Evolutionary conservation across 768 basidiomycete species (phyloP).

Genomic region (Russula olivacea): DNA sequence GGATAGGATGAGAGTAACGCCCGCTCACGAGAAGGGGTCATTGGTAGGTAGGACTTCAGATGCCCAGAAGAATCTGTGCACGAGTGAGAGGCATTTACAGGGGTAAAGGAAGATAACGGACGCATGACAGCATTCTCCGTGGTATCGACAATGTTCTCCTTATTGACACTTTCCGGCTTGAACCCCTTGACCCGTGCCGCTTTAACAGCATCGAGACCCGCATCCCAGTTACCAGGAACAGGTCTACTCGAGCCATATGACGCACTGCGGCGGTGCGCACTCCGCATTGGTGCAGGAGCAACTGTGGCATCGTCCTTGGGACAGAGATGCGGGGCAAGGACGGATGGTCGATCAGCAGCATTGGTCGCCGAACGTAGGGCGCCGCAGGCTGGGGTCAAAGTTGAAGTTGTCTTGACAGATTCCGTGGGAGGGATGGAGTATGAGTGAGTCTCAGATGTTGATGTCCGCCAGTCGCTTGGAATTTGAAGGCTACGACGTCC

Average conservation of each 20-base stretch:
- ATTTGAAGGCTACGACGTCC: slow-evolving; percentile 19
- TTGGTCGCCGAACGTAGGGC: slow-evolving; percentile 3
- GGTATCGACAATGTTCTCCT: slow-evolving; percentile 14
- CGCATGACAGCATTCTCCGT: background rate
- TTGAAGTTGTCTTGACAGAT: background rate
- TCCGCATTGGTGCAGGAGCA: slow-evolving; percentile 3
- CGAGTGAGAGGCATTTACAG: background rate
- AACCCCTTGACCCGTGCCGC: background rate
- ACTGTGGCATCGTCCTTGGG: background rate
- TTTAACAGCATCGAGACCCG: background rate
- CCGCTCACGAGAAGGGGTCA: slow-evolving; percentile 43
- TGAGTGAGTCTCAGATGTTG: background rate
- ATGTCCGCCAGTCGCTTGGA: background rate
- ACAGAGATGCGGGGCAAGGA: background rate
- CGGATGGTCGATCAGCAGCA: background rate
- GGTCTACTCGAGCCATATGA: slow-evolving; percentile 10
- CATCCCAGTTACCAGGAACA: background rate
- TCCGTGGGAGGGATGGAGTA: background rate
- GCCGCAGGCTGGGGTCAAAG: background rate
- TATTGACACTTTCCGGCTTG: slow-evolving; percentile 11
- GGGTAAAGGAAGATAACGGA: background rate
- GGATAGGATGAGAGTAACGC: slow-evolving; percentile 38
- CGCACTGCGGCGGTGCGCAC: slow-evolving; percentile 13
- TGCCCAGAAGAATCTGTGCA: slow-evolving; percentile 5
- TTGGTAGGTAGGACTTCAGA: slow-evolving; percentile 28